Evolutionary conservation across 352 stramenopile genomes (phyloP).

Genomic region (Globisporangium lucens): DNA sequence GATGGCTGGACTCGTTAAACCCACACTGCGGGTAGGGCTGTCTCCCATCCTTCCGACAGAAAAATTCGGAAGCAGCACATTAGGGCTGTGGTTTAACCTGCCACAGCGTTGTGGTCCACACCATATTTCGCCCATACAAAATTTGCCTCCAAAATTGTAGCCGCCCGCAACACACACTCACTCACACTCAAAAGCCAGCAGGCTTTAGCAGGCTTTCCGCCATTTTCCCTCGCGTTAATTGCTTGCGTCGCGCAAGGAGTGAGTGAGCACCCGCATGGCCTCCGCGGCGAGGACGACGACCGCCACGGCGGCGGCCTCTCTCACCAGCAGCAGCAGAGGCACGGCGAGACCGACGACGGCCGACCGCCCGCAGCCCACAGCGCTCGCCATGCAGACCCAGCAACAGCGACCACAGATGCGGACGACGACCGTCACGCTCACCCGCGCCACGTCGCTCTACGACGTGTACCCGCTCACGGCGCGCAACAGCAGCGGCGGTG

Average conservation of each 20-base stretch:
- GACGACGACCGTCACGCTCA: not conserved
- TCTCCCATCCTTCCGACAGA: not conserved
- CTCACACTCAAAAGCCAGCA: not conserved
- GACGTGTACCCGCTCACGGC: constrained; percentile 63
- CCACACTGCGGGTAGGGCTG: not conserved
- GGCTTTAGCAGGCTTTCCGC: not conserved
- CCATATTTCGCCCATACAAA: not conserved
- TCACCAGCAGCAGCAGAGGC: not conserved
- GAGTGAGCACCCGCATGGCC: not conserved
- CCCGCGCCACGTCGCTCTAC: constrained; percentile 41
- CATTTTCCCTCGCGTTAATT: constrained; percentile 8
- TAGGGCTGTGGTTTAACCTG: not conserved
- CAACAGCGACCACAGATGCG: not conserved
- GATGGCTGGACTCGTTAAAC: not conserved
- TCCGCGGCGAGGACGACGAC: constrained; percentile 3
- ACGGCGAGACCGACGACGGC: not conserved
- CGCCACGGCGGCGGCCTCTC: not conserved
- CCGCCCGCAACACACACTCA: too few relatives aligned
- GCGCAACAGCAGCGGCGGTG: constrained; percentile 6
- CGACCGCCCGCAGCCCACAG: not conserved
- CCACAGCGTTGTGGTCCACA: not conserved
- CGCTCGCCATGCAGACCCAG: constrained; percentile 6
- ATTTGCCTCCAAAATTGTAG: not conserved
- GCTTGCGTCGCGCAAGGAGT: constrained; percentile 4
- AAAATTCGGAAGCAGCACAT: not conserved